Evolutionary conservation across 306 rosid genomes (phyloP).

Genomic region (Fragaria vesca): DNA sequence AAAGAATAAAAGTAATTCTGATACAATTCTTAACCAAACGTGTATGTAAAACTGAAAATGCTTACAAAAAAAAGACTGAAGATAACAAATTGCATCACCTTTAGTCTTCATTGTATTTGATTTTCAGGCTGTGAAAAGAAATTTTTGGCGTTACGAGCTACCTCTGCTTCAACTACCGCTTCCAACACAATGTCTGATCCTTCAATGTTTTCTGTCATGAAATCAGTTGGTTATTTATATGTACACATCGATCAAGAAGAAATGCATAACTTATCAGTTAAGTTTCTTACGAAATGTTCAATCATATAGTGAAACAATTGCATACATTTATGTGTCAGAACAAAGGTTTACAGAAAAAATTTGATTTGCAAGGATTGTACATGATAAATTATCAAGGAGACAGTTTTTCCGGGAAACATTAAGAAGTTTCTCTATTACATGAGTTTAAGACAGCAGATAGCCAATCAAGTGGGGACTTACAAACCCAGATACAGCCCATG

Average conservation of each 20-base stretch:
- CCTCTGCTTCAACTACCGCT: conserved; percentile 87
- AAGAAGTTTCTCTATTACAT: not conserved
- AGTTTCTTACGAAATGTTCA: not conserved
- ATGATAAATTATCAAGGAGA: not conserved
- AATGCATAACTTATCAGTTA: not conserved
- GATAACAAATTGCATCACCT: conserved; percentile 11
- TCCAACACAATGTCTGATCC: conserved; percentile 80
- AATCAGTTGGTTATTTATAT: conserved; percentile 21
- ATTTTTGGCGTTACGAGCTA: conserved; percentile 76
- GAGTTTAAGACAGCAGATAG: not conserved
- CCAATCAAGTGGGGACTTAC: not conserved
- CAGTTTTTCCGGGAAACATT: not conserved
- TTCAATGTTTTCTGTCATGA: conserved; percentile 48
- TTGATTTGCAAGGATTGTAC: not conserved
- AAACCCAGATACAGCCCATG: not conserved
- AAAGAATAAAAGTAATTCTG: not conserved
- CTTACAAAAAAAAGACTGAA: not conserved
- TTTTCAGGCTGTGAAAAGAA: conserved; percentile 73
- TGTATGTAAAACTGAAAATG: not conserved
- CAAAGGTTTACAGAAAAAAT: not conserved
- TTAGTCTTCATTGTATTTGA: conserved; percentile 28
- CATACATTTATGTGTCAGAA: not conserved
- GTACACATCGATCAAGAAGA: not conserved
- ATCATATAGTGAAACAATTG: not conserved
- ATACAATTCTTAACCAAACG: not conserved